Conservation (phyloP, 495 filamentous ascomycete species). For the Talaromyces ruber region DNA sequence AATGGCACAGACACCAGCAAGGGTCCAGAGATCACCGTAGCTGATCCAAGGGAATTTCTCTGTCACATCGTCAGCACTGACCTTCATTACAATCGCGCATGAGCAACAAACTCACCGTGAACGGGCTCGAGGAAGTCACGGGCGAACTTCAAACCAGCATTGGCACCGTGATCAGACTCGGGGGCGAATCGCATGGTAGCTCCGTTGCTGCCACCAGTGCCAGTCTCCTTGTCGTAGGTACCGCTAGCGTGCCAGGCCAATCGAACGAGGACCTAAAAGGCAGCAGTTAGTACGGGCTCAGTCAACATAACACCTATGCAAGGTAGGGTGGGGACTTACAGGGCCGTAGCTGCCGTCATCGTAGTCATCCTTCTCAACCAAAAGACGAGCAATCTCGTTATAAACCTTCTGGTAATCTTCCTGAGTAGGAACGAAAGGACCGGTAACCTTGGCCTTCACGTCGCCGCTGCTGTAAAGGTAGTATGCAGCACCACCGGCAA, state of each 20-base stretch:
- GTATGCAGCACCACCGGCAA: constrained; percentile 57
- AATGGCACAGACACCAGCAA: constrained; percentile 75
- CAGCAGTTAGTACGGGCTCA: neutral
- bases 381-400: constrained; percentile 66
- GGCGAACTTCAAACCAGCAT: constrained; percentile 80
- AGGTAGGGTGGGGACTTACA: constrained; percentile 28
- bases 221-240: constrained; percentile 82
- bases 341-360: constrained; percentile 96
- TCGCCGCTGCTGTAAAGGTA: constrained; percentile 60
- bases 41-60: constrained; percentile 89
- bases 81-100: neutral
- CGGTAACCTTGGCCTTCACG: constrained; percentile 20
- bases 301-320: neutral
- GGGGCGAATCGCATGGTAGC: constrained; percentile 97
- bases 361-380: constrained; percentile 89
- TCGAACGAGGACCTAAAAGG: constrained; percentile 55
- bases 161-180: constrained; percentile 87
- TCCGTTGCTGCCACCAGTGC: constrained; percentile 90
- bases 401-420: constrained; percentile 96
- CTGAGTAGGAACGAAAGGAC: constrained; percentile 59
- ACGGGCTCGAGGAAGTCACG: constrained; percentile 89
- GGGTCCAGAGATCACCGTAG: constrained; percentile 95
- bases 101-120: constrained; percentile 49
- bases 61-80: constrained; percentile 29
- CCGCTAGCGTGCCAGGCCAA: constrained; percentile 84